Percentiles rank a stretch among this genome's conserved stretches.
Conservation (phyloP, 2,329 filamentous ascomycete genomes). For the Beauveria asiatica region DNA sequence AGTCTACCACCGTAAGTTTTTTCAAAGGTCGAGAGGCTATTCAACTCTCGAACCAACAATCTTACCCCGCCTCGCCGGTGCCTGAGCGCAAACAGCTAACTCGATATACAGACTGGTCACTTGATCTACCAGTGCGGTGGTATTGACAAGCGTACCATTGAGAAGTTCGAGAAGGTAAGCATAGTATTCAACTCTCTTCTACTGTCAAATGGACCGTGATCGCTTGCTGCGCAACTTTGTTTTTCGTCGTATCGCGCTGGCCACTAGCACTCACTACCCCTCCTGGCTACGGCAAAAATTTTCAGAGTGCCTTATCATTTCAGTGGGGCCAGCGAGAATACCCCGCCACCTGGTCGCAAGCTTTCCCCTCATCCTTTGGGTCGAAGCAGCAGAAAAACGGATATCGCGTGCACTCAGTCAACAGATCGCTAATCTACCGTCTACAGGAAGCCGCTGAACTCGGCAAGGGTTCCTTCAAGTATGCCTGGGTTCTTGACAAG, state of each 20-base stretch:
- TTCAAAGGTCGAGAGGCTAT: conserved; percentile 1
- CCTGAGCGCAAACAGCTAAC: conserved; percentile 15
- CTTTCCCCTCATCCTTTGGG: background rate
- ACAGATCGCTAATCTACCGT: conserved; percentile 13
- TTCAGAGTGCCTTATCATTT: conserved; percentile 19
- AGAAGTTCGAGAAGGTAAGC: conserved; percentile 99
- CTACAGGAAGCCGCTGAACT: conserved; percentile 92
- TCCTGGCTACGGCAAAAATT: conserved; percentile 15
- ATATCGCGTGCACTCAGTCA: background rate
- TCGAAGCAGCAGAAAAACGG: background rate
- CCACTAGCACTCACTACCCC: conserved; percentile 16
- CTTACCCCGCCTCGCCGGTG: conserved; percentile 12
- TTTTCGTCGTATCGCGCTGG: conserved; percentile 12
- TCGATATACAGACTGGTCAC: conserved; percentile 55
- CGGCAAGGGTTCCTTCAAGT: conserved; percentile 99
- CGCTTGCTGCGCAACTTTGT: conserved; percentile 12
- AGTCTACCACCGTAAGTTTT: conserved; percentile 85
- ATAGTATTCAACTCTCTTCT: conserved; percentile 11
- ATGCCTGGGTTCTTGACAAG: conserved; percentile 99
- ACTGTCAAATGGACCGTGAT: background rate
- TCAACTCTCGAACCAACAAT: background rate
- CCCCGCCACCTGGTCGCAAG: conserved; percentile 10
- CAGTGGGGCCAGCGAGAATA: conserved; percentile 13
- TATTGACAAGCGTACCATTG: conserved; percentile 99
- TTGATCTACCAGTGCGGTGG: conserved; percentile 99